These are phyloP conservation scores for Reutealis trisperma DNA, from an alignment of 345 rosid species.

Conservation along the genomic window DNA sequence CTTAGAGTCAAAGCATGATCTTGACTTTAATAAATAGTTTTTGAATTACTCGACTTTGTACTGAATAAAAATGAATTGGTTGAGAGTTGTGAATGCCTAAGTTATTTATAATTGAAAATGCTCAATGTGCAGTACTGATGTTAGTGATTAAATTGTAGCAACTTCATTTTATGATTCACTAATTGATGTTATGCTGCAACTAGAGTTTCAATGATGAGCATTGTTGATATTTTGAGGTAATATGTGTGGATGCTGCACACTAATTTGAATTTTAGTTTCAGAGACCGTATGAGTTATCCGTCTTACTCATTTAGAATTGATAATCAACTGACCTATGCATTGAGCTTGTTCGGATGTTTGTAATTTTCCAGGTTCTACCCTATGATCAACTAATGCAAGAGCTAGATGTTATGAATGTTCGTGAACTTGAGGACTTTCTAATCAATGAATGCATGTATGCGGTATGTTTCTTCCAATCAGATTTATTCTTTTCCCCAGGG, in stretches of 20 bases:
- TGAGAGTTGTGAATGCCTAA: neutral
- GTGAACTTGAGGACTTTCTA: conserved; percentile 98
- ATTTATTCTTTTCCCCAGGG: neutral
- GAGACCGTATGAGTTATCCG: neutral
- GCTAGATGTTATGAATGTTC: conserved; percentile 85
- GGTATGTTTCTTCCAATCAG: conserved; percentile 51
- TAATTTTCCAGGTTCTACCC: conserved; percentile 59
- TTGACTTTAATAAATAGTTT: neutral
- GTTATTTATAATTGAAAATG: neutral
- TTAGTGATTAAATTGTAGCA: neutral
- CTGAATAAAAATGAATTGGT: neutral
- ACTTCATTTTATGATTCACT: neutral
- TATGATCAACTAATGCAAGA: conserved; percentile 88
- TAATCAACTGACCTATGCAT: neutral
- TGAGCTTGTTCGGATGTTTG: conserved; percentile 17
- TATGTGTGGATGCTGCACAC: neutral
- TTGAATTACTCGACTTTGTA: neutral
- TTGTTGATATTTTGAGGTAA: neutral
- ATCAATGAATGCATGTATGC: conserved; percentile 95
- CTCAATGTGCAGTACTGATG: neutral
- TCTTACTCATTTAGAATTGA: neutral
- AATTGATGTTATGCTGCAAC: neutral
- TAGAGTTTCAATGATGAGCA: neutral
- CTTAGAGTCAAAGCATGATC: neutral
- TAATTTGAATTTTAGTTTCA: neutral